A percentile compares a stretch with the other conserved stretches of the same genome.
Evolutionary conservation across 1,284 basidiomycete species (phyloP).

Genomic region (Trichosporon sp.): DNA sequence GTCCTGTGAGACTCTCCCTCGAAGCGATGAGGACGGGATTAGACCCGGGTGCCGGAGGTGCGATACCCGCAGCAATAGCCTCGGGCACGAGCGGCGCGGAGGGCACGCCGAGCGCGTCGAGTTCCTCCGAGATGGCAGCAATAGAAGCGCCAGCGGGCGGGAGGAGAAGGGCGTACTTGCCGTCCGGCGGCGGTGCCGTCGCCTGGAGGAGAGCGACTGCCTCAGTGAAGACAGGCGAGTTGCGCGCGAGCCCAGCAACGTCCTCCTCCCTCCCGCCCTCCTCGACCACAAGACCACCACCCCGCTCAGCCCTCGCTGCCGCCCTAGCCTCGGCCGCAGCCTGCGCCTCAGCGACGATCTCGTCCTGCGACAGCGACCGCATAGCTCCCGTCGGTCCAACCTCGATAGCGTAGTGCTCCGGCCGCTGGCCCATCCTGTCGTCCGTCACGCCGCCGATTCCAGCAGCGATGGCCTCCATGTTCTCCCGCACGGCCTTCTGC

Average conservation of each 20-base stretch:
- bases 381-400: slow-evolving; percentile 22
- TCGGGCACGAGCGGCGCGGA: slow-evolving; percentile 24
- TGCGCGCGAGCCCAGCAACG: neutral
- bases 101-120: slow-evolving; percentile 19
- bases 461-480: slow-evolving; percentile 11
- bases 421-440: neutral
- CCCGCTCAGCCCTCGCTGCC: neutral
- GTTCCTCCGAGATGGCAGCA: slow-evolving; percentile 11
- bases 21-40: slow-evolving; percentile 20
- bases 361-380: neutral
- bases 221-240: slow-evolving; percentile 19
- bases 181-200: slow-evolving; percentile 24
- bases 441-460: neutral
- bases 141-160: slow-evolving; percentile 27
- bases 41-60: neutral
- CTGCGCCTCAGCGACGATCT: neutral
- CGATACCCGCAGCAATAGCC: slow-evolving; percentile 15
- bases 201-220: slow-evolving; percentile 28
- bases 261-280: neutral
- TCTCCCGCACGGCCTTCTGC: slow-evolving; percentile 14
- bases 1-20: slow-evolving; percentile 25
- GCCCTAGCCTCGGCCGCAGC: neutral
- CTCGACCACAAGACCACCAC: too few species aligned
- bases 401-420: slow-evolving; percentile 25
- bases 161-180: slow-evolving; percentile 24